Evolutionary conservation across 306 rosid genomes (phyloP).

Genomic region (Malus fusca): DNA sequence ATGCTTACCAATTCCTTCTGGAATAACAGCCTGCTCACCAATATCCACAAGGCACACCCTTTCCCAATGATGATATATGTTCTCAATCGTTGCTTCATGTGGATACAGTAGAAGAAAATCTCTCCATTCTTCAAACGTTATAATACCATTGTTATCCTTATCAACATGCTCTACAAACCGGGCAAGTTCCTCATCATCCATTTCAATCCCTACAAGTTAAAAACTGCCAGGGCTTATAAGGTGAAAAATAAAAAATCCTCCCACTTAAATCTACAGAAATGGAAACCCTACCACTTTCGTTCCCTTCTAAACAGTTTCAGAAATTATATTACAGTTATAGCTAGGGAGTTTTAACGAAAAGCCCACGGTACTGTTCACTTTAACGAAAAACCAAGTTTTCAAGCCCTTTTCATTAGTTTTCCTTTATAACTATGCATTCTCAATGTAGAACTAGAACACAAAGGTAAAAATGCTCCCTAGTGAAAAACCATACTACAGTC

Average conservation of each 20-base stretch:
- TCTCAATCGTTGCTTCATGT: slow-evolving; percentile 92
- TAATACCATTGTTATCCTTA: slow-evolving; percentile 88
- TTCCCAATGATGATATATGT: slow-evolving; percentile 93
- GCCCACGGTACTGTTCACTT: no score
- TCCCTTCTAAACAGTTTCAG: not conserved
- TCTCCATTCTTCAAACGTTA: slow-evolving; percentile 96
- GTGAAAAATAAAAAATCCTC: slow-evolving; percentile 29
- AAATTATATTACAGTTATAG: not conserved
- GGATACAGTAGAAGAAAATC: slow-evolving; percentile 94
- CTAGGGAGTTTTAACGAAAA: no score
- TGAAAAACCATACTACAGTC: no score
- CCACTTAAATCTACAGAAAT: not conserved
- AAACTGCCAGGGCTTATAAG: slow-evolving; percentile 62
- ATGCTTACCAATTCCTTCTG: slow-evolving; percentile 80
- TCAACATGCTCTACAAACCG: slow-evolving; percentile 94
- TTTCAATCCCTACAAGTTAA: slow-evolving; percentile 72
- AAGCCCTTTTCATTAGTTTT: no score
- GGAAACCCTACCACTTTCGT: not conserved
- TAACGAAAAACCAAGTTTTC: no score
- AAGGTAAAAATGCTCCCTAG: not conserved
- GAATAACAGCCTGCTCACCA: slow-evolving; percentile 87
- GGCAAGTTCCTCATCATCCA: slow-evolving; percentile 91
- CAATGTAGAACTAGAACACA: not conserved
- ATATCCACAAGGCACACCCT: slow-evolving; percentile 89
- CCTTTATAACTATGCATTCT: not conserved